phyloP scores from a whole-genome alignment of 768 basidiomycete species.

The Crucibulum laeve region DNA sequence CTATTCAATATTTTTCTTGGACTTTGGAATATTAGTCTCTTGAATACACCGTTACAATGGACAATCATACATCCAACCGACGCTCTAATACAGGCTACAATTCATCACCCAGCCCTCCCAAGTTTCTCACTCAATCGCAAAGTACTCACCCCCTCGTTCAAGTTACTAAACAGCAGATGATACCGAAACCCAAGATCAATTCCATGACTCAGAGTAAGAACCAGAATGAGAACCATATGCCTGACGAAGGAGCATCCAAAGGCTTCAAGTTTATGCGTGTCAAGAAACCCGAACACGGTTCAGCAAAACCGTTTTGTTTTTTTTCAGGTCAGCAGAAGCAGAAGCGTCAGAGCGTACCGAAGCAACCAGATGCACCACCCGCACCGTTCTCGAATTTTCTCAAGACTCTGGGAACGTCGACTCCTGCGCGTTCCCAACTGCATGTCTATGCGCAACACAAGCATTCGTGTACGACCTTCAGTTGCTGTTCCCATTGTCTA shows the following conservation, averaged over 20 bases:
- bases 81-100: too few species aligned
- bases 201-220: not conserved
- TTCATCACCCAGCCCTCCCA: too few species aligned
- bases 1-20: too few species aligned
- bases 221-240: not conserved
- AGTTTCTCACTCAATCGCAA: too few species aligned
- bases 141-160: too few species aligned
- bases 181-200: not conserved
- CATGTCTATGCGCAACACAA: not conserved
- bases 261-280: constrained; percentile 1
- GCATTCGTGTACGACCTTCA: not conserved
- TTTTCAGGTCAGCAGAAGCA: not conserved
- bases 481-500: not conserved
- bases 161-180: not conserved
- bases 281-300: not conserved
- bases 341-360: not conserved
- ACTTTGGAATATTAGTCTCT: too few species aligned
- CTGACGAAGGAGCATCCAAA: not conserved
- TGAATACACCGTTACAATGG: too few species aligned
- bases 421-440: not conserved
- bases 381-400: not conserved
- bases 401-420: not conserved
- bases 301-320: not conserved
- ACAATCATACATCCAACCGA: too few species aligned
- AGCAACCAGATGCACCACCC: not conserved